Evolutionary conservation across 1,139 yeast species (phyloP), one percentile per base, ranked within the genome.

Genomic region (Pneumocystis canis): DNA sequence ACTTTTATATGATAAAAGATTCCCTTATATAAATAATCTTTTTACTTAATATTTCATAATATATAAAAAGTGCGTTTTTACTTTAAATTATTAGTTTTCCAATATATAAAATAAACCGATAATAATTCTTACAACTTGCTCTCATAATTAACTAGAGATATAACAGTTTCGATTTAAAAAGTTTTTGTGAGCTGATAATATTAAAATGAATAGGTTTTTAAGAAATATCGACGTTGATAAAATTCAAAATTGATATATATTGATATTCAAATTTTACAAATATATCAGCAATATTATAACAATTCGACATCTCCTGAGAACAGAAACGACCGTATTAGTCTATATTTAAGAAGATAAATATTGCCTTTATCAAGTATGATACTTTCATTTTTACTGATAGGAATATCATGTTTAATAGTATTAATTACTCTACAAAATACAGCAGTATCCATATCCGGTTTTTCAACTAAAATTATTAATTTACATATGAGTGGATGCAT

Each of bases 291-390:
- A 16, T 16, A 2, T 37, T 16, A 37, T 37, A 47, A 11, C 11
- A 47, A 14, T 11, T 47, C 54, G 11, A 47, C 31, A 25, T 47
- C 54, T 11, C 54, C 54, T 47, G 54, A 25, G 25, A 25, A 28
- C 11, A 47, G 7, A 25, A 47, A 47, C 11, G 54, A 25, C 3
- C 54, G 30, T 47, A 47, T 47, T 9, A 47, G 5, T 47, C 11
- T 47, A 74, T 88, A 90, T 64, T 88, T 78, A 71, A 88, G 79
- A 58, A 87, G 89, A 70, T 87, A 89, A 11, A 89, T 82, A 53
- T 90, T 88, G n/a, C 82, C 83, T 25, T 76, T 73, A 6, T 76
- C 79, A 66, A 89, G 76, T 61, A 84, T 87, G 14, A 89, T 77
- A 64, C 80, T 83, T 67, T 87, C 95, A 5, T 74, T 77, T 14